A percentile compares a stretch with the other conserved stretches of the same genome.
Conservation (phyloP, 176 grass and related monocot species). For the Oryza officinalis region DNA sequence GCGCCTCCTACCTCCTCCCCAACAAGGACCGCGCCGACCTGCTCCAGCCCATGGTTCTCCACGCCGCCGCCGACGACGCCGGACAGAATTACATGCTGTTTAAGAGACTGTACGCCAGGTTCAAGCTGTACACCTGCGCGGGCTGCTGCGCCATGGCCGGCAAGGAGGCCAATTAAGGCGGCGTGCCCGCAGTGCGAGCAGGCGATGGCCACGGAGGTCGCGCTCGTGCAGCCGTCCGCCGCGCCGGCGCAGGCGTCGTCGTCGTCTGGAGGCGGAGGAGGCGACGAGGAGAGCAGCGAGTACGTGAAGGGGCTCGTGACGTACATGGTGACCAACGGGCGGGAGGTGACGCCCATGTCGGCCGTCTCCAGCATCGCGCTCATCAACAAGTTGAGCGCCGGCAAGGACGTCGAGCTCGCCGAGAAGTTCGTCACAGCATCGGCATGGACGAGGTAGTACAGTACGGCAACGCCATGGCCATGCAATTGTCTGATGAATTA, state of each 20-base stretch:
- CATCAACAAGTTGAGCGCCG: conserved; percentile 38
- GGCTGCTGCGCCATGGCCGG: conserved; percentile 29
- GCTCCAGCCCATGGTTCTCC: conserved; percentile 27
- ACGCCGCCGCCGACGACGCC: conserved; percentile 19
- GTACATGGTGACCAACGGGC: conserved; percentile 57
- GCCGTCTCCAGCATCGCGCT: conserved; percentile 51
- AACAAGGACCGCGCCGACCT: not conserved
- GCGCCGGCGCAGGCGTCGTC: not conserved
- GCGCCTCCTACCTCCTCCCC: conserved; percentile 20
- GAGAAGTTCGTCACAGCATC: conserved; percentile 55
- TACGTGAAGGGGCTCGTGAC: conserved; percentile 50
- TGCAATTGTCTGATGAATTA: too few relatives aligned
- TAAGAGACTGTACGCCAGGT: too few relatives aligned
- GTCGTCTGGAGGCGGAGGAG: too few relatives aligned
- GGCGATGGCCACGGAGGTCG: conserved; percentile 10
- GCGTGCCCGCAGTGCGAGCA: conserved; percentile 39
- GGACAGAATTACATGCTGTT: too few relatives aligned
- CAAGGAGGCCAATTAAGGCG: not conserved
- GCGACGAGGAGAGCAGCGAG: not conserved
- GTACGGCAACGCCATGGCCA: too few relatives aligned
- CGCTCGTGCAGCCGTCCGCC: conserved; percentile 14
- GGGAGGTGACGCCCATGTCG: conserved; percentile 61
- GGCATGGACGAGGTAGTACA: conserved; percentile 41
- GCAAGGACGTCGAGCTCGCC: conserved; percentile 32
- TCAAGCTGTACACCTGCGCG: conserved; percentile 36